A percentile compares a stretch with the other conserved stretches of the same genome.
Conservation (phyloP, 495 filamentous ascomycete species). For the Hypoxylon subgilvum region DNA sequence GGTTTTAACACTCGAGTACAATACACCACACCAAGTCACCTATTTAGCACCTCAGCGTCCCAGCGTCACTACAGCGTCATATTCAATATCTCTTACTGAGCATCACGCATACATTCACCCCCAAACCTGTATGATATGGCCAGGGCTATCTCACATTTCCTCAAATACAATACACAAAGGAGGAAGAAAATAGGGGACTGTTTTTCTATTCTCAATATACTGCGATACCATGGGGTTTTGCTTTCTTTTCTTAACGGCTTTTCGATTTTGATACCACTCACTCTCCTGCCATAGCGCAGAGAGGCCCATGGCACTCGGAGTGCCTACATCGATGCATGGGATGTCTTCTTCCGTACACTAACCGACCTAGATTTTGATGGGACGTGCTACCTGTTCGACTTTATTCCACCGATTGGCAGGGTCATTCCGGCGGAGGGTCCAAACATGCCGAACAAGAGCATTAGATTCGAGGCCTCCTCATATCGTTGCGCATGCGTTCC, state of each 20-base stretch:
- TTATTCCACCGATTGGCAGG: background rate
- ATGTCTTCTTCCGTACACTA: slow-evolving; percentile 31
- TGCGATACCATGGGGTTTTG: slow-evolving; percentile 37
- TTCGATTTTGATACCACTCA: slow-evolving; percentile 38
- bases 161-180: slow-evolving; percentile 15
- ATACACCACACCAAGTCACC: slow-evolving; percentile 13
- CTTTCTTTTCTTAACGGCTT: slow-evolving; percentile 26
- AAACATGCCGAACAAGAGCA: slow-evolving; percentile 4
- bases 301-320: slow-evolving; percentile 19
- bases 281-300: slow-evolving; percentile 27
- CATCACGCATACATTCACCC: background rate
- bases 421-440: background rate
- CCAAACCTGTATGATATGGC: background rate
- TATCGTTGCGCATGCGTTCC: background rate
- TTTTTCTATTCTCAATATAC: slow-evolving; percentile 37
- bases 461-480: background rate
- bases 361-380: slow-evolving; percentile 29
- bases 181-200: slow-evolving; percentile 16
- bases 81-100: background rate
- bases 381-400: slow-evolving; percentile 10
- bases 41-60: background rate
- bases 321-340: slow-evolving; percentile 19
- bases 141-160: background rate
- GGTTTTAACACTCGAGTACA: slow-evolving; percentile 7
- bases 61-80: slow-evolving; percentile 5